phyloP scores from a whole-genome alignment of 805 yeast genomes.

The Lachancea fermentati region DNA sequence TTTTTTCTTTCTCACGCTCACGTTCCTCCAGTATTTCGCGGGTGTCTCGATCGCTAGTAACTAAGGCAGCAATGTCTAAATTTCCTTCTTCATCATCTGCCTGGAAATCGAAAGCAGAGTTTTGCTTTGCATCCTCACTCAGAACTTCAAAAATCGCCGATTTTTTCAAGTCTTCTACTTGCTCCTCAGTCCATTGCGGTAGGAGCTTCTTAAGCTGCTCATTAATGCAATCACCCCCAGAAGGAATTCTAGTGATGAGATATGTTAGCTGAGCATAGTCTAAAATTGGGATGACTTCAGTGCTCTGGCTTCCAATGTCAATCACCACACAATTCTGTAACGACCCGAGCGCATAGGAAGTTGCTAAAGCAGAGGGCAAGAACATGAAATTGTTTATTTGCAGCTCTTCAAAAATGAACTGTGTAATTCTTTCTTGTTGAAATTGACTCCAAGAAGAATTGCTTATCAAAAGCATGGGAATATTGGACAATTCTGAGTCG shows the following conservation, averaged over 20 bases:
- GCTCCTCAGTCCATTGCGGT: constrained; percentile 50
- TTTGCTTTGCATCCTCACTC: constrained; percentile 56
- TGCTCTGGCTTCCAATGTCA: constrained; percentile 70
- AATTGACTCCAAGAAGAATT: constrained; percentile 65
- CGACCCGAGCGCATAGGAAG: constrained; percentile 68
- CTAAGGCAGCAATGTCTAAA: constrained; percentile 84
- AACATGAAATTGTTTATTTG: constrained; percentile 69
- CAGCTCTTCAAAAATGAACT: constrained; percentile 67
- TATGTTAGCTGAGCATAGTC: constrained; percentile 60
- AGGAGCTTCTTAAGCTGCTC: constrained; percentile 44
- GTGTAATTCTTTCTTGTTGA: constrained; percentile 63
- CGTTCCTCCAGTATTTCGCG: constrained; percentile 64
- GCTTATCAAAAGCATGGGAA: constrained; percentile 66
- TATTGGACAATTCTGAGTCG: constrained; percentile 35
- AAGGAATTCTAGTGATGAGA: constrained; percentile 42
- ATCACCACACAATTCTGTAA: constrained; percentile 65
- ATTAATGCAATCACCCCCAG: constrained; percentile 67
- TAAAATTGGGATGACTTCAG: constrained; percentile 75
- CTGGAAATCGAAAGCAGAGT: constrained; percentile 51
- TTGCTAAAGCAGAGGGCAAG: constrained; percentile 60
- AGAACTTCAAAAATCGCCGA: constrained; percentile 77
- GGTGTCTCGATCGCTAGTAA: constrained; percentile 63
- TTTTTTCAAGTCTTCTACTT: constrained; percentile 68
- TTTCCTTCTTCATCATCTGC: constrained; percentile 59
- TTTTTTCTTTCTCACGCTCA: constrained; percentile 41